A percentile compares a stretch with the other conserved stretches of the same genome.
phyloP scores from a whole-genome alignment of 2,329 filamentous ascomycete species.

The Diaporthe citri region DNA sequence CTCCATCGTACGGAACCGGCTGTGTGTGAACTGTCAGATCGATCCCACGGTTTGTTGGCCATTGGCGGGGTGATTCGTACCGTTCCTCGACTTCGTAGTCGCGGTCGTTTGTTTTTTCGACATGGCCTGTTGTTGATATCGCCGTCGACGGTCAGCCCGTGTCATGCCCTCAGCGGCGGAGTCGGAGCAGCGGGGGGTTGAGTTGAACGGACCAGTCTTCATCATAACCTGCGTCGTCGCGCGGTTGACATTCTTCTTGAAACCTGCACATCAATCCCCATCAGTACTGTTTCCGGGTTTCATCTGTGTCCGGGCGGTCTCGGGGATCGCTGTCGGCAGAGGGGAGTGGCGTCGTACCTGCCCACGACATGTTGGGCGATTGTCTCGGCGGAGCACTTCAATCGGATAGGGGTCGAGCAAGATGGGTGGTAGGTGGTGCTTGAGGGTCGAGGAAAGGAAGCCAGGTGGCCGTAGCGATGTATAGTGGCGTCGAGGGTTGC shows the following conservation, averaged over 20 bases:
- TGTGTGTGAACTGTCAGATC: constrained; percentile 58
- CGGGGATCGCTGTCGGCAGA: constrained; percentile 39
- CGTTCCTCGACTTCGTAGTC: constrained; percentile 98
- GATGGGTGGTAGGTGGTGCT: not conserved
- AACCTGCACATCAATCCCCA: constrained; percentile 62
- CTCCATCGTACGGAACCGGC: constrained; percentile 98
- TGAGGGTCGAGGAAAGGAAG: not conserved
- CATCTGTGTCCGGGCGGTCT: not conserved
- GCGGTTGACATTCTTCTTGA: constrained; percentile 98
- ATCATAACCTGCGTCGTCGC: constrained; percentile 99
- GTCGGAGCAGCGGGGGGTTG: constrained; percentile 9
- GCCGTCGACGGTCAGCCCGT: constrained; percentile 31
- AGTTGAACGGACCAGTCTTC: constrained; percentile 81
- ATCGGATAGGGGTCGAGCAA: constrained; percentile 7
- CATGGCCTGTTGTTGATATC: constrained; percentile 77
- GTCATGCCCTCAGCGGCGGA: not conserved
- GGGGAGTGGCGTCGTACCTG: constrained; percentile 51
- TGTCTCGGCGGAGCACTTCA: not conserved
- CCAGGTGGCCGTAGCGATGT: not conserved
- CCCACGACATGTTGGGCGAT: constrained; percentile 60
- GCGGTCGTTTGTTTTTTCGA: constrained; percentile 98
- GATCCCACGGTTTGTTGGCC: too few species aligned
- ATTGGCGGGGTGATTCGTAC: constrained; percentile 54
- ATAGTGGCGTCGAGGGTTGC: not conserved
- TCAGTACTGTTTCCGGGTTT: not conserved